Percentiles rank a stretch among this genome's conserved stretches.
phyloP scores from a whole-genome alignment of 352 stramenopile genomes.

The Phytophthora nicotianae region DNA sequence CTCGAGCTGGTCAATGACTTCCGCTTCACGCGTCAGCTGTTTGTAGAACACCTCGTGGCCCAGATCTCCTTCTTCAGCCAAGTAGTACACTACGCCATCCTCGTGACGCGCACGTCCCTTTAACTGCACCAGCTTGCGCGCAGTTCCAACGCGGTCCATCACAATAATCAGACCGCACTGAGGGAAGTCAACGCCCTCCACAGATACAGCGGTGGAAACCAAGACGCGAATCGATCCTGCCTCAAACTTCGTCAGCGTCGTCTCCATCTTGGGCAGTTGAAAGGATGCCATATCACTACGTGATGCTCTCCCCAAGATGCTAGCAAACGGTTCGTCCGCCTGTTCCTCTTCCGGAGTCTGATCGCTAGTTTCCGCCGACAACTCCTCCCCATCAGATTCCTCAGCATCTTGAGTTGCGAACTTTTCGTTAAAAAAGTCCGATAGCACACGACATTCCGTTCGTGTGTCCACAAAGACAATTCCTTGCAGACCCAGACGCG shows the following conservation, averaged over 20 bases:
- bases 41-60: slow-evolving; percentile 55
- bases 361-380: slow-evolving; percentile 20
- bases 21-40: slow-evolving; percentile 45
- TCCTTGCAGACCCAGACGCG: slow-evolving; percentile 50
- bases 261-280: slow-evolving; percentile 62
- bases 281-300: slow-evolving; percentile 64
- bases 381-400: slow-evolving; percentile 24
- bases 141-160: slow-evolving; percentile 54
- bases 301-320: slow-evolving; percentile 63
- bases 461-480: slow-evolving; percentile 88
- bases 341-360: slow-evolving; percentile 9
- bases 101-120: slow-evolving; percentile 75
- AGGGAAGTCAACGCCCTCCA: slow-evolving; percentile 83
- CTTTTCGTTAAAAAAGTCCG: slow-evolving; percentile 79
- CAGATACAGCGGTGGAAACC: slow-evolving; percentile 78
- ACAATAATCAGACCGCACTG: slow-evolving; percentile 73
- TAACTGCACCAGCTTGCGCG: slow-evolving; percentile 76
- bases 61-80: slow-evolving; percentile 57
- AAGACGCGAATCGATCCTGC: slow-evolving; percentile 58
- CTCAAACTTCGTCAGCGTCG: slow-evolving; percentile 62
- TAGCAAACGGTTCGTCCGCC: slow-evolving; percentile 47
- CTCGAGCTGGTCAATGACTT: slow-evolving; percentile 66
- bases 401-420: slow-evolving; percentile 27
- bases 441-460: slow-evolving; percentile 79
- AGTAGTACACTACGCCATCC: slow-evolving; percentile 79